Evolutionary conservation across 139 green algal genomes (phyloP).

Genomic region (Auxenochlorella pyrenoidosa): DNA sequence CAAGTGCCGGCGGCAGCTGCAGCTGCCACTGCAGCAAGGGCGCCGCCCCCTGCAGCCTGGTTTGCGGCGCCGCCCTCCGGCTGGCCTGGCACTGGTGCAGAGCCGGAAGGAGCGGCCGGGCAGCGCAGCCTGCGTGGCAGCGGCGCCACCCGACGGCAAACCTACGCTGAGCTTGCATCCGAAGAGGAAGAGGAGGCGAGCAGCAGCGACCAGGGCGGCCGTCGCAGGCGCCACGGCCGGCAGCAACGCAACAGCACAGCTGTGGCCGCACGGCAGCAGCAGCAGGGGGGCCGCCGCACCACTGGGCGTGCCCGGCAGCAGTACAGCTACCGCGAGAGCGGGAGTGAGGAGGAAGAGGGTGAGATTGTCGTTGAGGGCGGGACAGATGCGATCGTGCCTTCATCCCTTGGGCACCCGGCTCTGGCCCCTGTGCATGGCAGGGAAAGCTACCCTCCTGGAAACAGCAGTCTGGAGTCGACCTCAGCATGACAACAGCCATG

Average conservation of each 20-base stretch:
- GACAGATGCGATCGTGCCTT: neutral
- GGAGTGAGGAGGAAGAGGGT: neutral
- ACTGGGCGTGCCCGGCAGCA: neutral
- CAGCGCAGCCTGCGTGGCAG: neutral
- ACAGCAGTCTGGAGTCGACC: neutral
- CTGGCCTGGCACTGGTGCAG: neutral
- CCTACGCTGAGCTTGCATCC: neutral
- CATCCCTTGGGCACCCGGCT: neutral
- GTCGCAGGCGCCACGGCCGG: neutral
- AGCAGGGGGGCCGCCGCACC: neutral
- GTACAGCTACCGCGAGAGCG: constrained; percentile 8
- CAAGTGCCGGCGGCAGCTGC: neutral
- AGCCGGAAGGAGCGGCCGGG: neutral
- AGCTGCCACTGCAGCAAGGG: neutral
- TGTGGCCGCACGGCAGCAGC: neutral
- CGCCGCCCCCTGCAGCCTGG: neutral
- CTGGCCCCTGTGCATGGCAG: too few species aligned
- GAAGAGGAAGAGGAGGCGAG: neutral
- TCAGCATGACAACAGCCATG: too few species aligned
- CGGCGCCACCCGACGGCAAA: neutral
- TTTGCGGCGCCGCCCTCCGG: neutral
- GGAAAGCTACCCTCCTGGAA: neutral
- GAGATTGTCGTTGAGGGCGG: neutral
- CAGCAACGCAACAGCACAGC: neutral
- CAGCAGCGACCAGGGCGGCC: neutral